phyloP scores from a whole-genome alignment of 768 basidiomycete species.

The Solioccasus polychromus region DNA sequence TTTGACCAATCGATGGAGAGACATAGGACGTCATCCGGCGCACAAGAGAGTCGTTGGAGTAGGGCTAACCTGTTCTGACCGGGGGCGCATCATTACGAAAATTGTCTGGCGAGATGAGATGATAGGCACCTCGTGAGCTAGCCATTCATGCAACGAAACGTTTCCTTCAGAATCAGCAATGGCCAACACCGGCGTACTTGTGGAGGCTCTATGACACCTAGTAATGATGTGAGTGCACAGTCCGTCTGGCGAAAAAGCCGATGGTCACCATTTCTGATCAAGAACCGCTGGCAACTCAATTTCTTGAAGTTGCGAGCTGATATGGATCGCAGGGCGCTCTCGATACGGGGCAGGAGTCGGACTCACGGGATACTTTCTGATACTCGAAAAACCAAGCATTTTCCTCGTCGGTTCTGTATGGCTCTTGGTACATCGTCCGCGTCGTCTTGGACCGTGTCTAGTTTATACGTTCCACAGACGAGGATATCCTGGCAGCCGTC shows the following conservation, averaged over 20 bases:
- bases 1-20: slow-evolving; percentile 95
- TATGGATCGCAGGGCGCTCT: not conserved
- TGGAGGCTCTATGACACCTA: slow-evolving; percentile 57
- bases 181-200: slow-evolving; percentile 51
- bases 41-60: slow-evolving; percentile 46
- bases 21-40: slow-evolving; percentile 61
- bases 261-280: slow-evolving; percentile 90
- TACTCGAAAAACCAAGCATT: slow-evolving; percentile 67
- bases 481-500: slow-evolving; percentile 58
- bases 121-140: slow-evolving; percentile 41
- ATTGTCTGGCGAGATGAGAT: not conserved
- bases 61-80: slow-evolving; percentile 39
- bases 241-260: not conserved
- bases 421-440: slow-evolving; percentile 4
- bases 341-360: not conserved
- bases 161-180: slow-evolving; percentile 86
- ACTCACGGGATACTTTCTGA: slow-evolving; percentile 38
- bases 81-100: not conserved
- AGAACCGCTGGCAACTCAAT: slow-evolving; percentile 77
- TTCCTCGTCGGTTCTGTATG: slow-evolving; percentile 54
- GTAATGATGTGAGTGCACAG: slow-evolving; percentile 4
- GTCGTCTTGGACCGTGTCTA: slow-evolving; percentile 43
- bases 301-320: slow-evolving; percentile 60
- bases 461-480: slow-evolving; percentile 90
- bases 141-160: slow-evolving; percentile 62